Evolutionary conservation across 148 eudicot species (phyloP).

Genomic region (Rhododendron kiyosumense): DNA sequence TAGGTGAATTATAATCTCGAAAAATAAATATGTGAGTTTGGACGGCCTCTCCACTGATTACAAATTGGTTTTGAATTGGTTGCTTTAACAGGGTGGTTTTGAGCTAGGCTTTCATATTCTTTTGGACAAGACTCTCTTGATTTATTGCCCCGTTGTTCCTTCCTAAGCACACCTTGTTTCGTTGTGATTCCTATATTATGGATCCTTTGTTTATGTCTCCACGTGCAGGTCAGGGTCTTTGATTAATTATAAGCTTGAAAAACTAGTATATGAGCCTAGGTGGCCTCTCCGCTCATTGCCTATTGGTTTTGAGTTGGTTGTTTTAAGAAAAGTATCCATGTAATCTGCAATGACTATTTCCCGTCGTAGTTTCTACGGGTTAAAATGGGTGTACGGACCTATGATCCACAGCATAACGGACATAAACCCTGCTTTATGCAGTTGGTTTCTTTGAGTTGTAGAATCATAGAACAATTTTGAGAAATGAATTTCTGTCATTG

Average conservation of each 20-base stretch:
- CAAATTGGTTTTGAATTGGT: neutral
- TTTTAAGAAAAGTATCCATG: no score
- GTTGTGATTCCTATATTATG: neutral
- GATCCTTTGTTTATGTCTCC: neutral
- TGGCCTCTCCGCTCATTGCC: neutral
- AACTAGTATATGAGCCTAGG: no score
- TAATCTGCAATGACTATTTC: neutral
- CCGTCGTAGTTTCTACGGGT: neutral
- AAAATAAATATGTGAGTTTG: neutral
- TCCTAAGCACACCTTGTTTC: neutral
- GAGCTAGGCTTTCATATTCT: neutral
- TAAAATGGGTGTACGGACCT: neutral
- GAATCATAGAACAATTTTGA: neutral
- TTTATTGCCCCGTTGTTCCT: neutral
- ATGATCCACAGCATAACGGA: neutral
- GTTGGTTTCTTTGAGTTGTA: neutral
- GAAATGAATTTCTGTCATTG: neutral
- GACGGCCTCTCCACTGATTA: neutral
- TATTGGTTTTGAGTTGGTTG: neutral
- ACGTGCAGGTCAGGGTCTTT: neutral
- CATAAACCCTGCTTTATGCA: neutral
- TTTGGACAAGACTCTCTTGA: neutral
- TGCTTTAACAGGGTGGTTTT: neutral
- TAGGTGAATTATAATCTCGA: neutral
- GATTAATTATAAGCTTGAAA: neutral